phyloP scores from a whole-genome alignment of 345 rosid genomes.

The Corchorus olitorius region DNA sequence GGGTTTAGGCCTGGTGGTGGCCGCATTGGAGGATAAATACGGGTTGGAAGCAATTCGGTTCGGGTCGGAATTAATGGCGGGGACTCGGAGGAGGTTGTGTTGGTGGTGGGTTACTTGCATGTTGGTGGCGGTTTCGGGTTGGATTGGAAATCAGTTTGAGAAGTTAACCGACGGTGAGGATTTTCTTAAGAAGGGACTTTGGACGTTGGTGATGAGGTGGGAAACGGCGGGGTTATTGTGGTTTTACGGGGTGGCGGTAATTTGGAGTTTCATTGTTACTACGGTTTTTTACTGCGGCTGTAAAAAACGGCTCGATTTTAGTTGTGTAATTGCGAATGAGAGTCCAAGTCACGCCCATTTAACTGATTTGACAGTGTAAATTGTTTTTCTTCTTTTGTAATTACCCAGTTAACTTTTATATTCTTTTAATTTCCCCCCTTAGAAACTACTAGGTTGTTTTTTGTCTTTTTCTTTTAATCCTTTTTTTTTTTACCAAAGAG shows the following conservation, averaged over 20 bases:
- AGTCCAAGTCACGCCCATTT: not conserved
- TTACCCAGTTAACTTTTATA: too few species aligned
- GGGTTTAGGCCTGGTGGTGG: slow-evolving; percentile 61
- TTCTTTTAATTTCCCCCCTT: too few species aligned
- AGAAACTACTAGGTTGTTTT: too few species aligned
- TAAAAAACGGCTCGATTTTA: slow-evolving; percentile 34
- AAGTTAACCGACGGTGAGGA: slow-evolving; percentile 41
- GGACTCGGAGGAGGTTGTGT: slow-evolving; percentile 47
- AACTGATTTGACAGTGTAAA: not conserved
- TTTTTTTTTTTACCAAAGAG: too few species aligned
- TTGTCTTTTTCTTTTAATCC: too few species aligned
- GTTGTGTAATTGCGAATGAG: not conserved
- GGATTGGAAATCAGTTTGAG: slow-evolving; percentile 58
- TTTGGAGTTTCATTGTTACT: slow-evolving; percentile 60
- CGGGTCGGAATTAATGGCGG: slow-evolving; percentile 56
- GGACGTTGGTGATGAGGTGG: slow-evolving; percentile 43
- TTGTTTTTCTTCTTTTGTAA: not conserved
- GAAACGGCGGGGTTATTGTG: slow-evolving; percentile 45
- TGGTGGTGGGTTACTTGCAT: slow-evolving; percentile 56
- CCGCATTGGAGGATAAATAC: slow-evolving; percentile 55
- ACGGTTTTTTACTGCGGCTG: slow-evolving; percentile 69
- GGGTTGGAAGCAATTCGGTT: slow-evolving; percentile 64
- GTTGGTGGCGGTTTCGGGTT: slow-evolving; percentile 46
- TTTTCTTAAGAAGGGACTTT: slow-evolving; percentile 28
- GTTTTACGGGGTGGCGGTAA: slow-evolving; percentile 52